Base-by-base conservation (phyloP, 169 alveolate genomes). In the Fabrea salina region DNA sequence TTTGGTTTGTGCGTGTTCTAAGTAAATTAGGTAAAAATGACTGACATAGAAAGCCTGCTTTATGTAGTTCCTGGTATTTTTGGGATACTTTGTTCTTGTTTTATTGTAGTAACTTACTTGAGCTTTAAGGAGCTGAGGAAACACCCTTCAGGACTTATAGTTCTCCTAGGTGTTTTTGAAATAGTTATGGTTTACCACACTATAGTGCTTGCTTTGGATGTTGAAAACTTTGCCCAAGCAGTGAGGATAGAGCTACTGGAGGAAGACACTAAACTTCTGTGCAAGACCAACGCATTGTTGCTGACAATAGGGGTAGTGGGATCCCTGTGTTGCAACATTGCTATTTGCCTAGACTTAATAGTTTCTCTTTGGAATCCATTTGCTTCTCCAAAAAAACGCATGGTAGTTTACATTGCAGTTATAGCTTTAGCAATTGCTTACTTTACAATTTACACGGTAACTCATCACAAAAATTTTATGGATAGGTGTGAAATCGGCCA, bases 101-200 rank as follows among this genome's bases (percentile, higher is more conserved):
- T 61, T 7, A 51, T 61, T 8, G 74, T 51, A 13, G 2, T 61
- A 2, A 61, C 74, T 13, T 61, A 33, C 25, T n/a, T 35, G 22
- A 25, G 50, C 13, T 61, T n/a, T 0, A 61, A 35, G 39, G 74
- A 61, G 39, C 49, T 61, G 11, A 0, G 74, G 3, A 47, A 61
- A 37, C 74, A 61, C 25, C 74, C 74, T 16, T 61, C 74, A 32
- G 74, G 74, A 33, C 49, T 61, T 11, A 33, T 61, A 35, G 11
- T 61, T 27, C 13, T 30, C n/a, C n/a, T 61, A 8, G 11, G 41
- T 16, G 39, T 61, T 13, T 61, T 47, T 61, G 74, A 61, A 35
- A 13, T 61, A 13, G 3, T 61, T 1, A 61, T 61, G 74, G 11
- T 51, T 16, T 61, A 61, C 39, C 74, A 61, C 50, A 61, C 54